Percentiles rank a stretch among this genome's conserved stretches.
Evolutionary conservation across 140 eudicot species (phyloP).

Genomic region (Senecio squalidus): DNA sequence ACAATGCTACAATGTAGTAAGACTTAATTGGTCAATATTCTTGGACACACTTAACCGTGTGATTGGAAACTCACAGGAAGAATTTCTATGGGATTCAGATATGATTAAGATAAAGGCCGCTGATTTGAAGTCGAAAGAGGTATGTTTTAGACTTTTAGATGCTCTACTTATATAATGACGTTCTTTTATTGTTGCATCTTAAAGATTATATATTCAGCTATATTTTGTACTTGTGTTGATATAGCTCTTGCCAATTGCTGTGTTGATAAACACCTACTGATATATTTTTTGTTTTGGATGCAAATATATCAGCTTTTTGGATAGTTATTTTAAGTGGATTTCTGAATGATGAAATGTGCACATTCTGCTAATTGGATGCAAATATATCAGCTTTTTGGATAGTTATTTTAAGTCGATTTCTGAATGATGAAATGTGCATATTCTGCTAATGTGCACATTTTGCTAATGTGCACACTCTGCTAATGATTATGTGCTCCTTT

Average conservation of each 20-base stretch:
- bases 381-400: background rate
- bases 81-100: constrained; percentile 91
- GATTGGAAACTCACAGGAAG: constrained; percentile 61
- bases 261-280: background rate
- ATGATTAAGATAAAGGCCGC: constrained; percentile 97
- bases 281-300: background rate
- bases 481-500: constrained; percentile 15
- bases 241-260: background rate
- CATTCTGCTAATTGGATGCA: too few species aligned
- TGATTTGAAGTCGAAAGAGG: constrained; percentile 99
- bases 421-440: constrained; percentile 1
- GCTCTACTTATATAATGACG: background rate
- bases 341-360: background rate
- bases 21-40: constrained; percentile 1
- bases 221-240: background rate
- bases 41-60: constrained; percentile 19
- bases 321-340: background rate
- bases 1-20: constrained; percentile 4
- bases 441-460: background rate
- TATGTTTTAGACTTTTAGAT: constrained; percentile 22
- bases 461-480: background rate
- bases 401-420: background rate
- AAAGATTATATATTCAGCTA: constrained; percentile 1
- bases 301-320: background rate
- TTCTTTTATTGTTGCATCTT: background rate